phyloP scores from a whole-genome alignment of 495 filamentous ascomycete genomes.

The Trichoderma erinaceum region DNA sequence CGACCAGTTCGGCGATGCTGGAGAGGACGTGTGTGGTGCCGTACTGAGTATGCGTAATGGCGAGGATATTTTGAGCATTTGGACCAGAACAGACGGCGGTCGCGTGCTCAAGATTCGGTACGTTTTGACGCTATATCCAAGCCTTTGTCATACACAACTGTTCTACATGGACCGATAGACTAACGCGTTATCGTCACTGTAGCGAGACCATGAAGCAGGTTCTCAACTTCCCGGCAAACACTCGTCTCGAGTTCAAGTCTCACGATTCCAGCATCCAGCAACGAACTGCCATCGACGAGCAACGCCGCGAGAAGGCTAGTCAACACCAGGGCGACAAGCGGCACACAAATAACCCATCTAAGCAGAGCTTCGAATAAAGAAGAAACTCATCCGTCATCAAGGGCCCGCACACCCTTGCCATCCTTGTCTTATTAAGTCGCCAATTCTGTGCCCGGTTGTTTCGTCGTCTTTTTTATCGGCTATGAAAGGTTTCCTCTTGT shows the following conservation, averaged over 20 bases:
- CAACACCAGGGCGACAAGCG: conserved; percentile 39
- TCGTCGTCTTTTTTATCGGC: conserved; percentile 10
- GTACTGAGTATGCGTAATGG: conserved; percentile 92
- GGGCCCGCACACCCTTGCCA: conserved; percentile 7
- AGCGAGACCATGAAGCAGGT: conserved; percentile 92
- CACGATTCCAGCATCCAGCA: conserved; percentile 80
- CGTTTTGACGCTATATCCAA: conserved; percentile 21
- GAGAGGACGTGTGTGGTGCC: conserved; percentile 89
- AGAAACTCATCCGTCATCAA: not conserved
- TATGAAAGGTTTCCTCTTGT: not conserved
- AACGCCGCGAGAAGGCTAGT: conserved; percentile 66
- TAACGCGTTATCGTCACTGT: conserved; percentile 16
- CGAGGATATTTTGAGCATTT: conserved; percentile 95
- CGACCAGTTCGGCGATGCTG: conserved; percentile 89
- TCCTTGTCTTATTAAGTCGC: conserved; percentile 5
- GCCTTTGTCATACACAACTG: not conserved
- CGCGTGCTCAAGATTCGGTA: conserved; percentile 96
- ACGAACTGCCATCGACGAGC: conserved; percentile 73
- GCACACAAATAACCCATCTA: conserved; percentile 23
- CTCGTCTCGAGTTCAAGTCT: conserved; percentile 88
- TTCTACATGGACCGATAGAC: not conserved
- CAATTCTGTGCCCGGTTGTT: not conserved
- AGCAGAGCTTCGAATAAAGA: conserved; percentile 10
- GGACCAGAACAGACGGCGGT: conserved; percentile 87
- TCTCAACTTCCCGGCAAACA: conserved; percentile 77